Conservation (phyloP, 345 rosid genomes). For the Eutrema yunnanense region DNA sequence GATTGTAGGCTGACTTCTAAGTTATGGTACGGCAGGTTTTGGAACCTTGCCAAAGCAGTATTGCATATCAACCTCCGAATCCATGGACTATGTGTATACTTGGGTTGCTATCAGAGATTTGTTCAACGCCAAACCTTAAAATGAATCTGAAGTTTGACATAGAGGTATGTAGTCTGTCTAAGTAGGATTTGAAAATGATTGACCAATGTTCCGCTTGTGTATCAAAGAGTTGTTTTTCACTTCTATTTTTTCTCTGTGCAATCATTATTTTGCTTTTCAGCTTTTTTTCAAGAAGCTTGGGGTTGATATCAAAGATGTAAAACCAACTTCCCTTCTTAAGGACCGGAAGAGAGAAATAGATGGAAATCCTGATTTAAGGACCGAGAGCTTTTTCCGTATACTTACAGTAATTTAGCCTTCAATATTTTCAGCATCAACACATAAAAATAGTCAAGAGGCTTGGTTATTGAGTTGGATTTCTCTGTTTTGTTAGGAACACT, state of each 20-base stretch:
- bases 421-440: no score
- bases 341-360: constrained; percentile 80
- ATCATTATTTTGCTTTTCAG: constrained; percentile 26
- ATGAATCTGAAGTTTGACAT: constrained; percentile 94
- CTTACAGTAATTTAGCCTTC: neutral
- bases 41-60: constrained; percentile 81
- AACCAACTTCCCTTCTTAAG: constrained; percentile 71
- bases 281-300: constrained; percentile 72
- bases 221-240: neutral
- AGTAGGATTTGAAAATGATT: neutral
- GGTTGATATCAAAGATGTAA: constrained; percentile 69
- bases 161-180: constrained; percentile 52
- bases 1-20: neutral
- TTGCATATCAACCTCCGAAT: constrained; percentile 88
- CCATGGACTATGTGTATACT: constrained; percentile 96
- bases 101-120: constrained; percentile 73
- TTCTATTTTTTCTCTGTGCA: neutral
- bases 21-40: constrained; percentile 40
- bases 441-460: neutral
- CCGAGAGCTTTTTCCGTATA: constrained; percentile 63
- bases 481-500: neutral
- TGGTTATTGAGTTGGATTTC: neutral
- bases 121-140: constrained; percentile 82
- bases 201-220: neutral
- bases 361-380: constrained; percentile 90